Base-by-base conservation (phyloP, 2,329 filamentous ascomycete genomes). In the Conoideocrella luteorostrata region DNA sequence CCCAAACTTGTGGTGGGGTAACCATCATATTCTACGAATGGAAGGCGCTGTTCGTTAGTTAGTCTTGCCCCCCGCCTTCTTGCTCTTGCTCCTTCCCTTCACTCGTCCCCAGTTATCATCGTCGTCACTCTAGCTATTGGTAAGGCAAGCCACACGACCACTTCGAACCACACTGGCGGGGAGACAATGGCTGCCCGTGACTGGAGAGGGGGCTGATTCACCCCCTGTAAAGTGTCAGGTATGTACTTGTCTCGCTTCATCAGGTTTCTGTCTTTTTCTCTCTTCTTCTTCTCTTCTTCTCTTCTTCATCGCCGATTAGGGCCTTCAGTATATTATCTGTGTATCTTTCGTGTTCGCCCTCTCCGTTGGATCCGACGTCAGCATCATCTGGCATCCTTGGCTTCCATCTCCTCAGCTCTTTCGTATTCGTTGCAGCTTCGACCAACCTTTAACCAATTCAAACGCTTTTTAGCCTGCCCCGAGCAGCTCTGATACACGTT, bases 401-500 rank as follows among this genome's bases (percentile, higher is more conserved):
- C n/a, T 39, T 20, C 17, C 28, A n/a, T 15, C n/a, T 5, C n/a
- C 10, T 39, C 28, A 39, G 32, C 22, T 35, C 10, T 33, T 35
- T 32, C 44, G 34, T 22, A n/a, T 15, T 17, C 13, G 4, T 18
- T 36, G 26, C 39, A 20, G 38, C 40, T 28, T 32, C 30, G 30
- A 43, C 45, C 43, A 37, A 39, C 33, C 35, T 45, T 41, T 34
- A 44, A 47, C 38, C 44, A 37, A 46, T 39, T 26, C 32, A 15
- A 10, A 28, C 37, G 22, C 23, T 29, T 44, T 38, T 29, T 28
- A 28, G 45, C 40, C 42, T 47, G 42, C 45, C 13, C 29, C 24
- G 34, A 35, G 45, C 42, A 47, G 45, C 34, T 39, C 33, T 36
- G 56, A 63, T 57, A 60, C 51, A 54, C 59, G 52, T 65, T 67